Base-by-base conservation (phyloP, 805 yeast species). In the Spathaspora passalidarum region DNA sequence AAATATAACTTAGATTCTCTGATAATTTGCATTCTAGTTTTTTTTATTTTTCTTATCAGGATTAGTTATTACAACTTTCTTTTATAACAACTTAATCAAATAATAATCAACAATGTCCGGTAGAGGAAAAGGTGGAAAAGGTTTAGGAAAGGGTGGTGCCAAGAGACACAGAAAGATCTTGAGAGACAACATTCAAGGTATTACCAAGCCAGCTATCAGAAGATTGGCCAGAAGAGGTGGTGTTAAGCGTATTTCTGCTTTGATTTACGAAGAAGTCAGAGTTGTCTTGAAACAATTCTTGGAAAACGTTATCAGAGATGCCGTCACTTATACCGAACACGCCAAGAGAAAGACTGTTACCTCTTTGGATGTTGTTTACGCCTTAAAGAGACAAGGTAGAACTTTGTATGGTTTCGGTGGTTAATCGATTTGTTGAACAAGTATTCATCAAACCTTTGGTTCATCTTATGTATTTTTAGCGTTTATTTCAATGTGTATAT, bases 171-270 rank as follows among this genome's bases (percentile, higher is more conserved):
- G 98, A 85, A 91, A 91, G 88, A 88, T 92, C 77, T 82, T 91
- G 59, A 91, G 98, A 83, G 99, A 94, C 76, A 94, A 92, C 92
- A 92, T 94, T 62, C 97, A 91, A 79, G 99, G 99, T 82, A 92
- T 92, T 72, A 92, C 99, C 56, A 92, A 92, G 84, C 99, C 99
- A 71, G 99, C 99, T 69, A 92, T 92, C 71, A 90, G 99, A 82
- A 92, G 99, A 88, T 86, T 92, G 66, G 99, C 99, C 45, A 92
- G 99, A 86, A 90, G 99, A 88, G 99, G 99, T 80, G 99, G 99
- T 91, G 99, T 92, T 70, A 92, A 92, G 86, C 96, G 99, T 88
- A 92, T 92, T 67, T 92, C 98, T 55, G 98, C 96, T 73, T 80
- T 91, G 71, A 92, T 92, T 73, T 92, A 92, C 81, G 99, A 92